phyloP scores from a whole-genome alignment of 768 basidiomycete genomes.

The Dacryopinax primogenitus region DNA sequence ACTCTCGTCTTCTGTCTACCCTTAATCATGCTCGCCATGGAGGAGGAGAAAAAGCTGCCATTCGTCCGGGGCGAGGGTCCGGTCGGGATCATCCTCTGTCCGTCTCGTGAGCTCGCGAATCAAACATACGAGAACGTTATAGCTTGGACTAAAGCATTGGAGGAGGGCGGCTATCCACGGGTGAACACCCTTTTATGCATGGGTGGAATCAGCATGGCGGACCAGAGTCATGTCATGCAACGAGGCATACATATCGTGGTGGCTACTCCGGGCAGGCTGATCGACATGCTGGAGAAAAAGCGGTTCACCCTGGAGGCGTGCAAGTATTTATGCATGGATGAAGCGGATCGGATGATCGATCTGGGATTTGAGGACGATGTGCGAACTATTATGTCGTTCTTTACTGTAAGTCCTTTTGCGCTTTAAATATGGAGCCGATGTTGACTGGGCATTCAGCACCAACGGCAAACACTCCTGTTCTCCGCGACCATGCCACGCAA shows the following conservation, averaged over 20 bases:
- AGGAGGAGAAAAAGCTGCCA: slow-evolving; percentile 83
- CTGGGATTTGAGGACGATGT: slow-evolving; percentile 98
- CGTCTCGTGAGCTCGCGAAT: slow-evolving; percentile 88
- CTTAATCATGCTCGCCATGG: slow-evolving; percentile 87
- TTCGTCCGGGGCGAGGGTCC: slow-evolving; percentile 92
- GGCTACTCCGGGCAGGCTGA: slow-evolving; percentile 90
- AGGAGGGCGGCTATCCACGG: slow-evolving; percentile 73
- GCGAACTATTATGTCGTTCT: slow-evolving; percentile 97
- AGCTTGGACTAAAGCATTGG: slow-evolving; percentile 69
- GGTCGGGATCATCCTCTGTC: slow-evolving; percentile 91
- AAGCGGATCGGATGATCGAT: slow-evolving; percentile 98
- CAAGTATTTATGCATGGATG: slow-evolving; percentile 97
- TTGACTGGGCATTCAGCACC: slow-evolving; percentile 41
- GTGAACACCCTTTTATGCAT: slow-evolving; percentile 86
- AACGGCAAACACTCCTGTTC: slow-evolving; percentile 92
- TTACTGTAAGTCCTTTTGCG: slow-evolving; percentile 49
- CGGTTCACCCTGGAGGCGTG: slow-evolving; percentile 84
- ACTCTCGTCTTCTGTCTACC: slow-evolving; percentile 98
- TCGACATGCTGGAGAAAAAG: slow-evolving; percentile 96
- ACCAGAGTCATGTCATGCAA: slow-evolving; percentile 83
- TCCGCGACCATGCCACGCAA: slow-evolving; percentile 99
- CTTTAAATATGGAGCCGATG: background rate
- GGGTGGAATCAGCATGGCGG: slow-evolving; percentile 95
- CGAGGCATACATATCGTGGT: slow-evolving; percentile 92
- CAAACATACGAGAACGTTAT: slow-evolving; percentile 94